Base-by-base conservation (phyloP, 2,329 filamentous ascomycete species). In the Cryoendolithus antarcticus region DNA sequence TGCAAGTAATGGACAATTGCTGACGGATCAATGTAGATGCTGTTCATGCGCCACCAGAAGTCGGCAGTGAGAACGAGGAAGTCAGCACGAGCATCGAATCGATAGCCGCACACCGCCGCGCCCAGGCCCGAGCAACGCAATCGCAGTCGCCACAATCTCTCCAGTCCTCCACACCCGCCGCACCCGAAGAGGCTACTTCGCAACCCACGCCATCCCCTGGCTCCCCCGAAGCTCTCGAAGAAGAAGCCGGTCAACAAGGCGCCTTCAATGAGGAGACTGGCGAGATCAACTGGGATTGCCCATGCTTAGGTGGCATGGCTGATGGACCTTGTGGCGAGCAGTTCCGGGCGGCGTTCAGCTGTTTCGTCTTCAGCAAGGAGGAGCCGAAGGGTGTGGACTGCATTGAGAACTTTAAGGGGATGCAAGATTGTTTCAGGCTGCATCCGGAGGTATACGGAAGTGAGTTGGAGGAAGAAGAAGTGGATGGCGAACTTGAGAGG, bases 251-350 rank as follows among this genome's bases (percentile, higher is more conserved):
- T 45, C 79, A 89, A 58, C 79, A 96, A 63, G 91, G 86, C 40
- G 91, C 91, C 1, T 98, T 96, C 69, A 93, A 98, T 63, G 86
- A 88, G 2, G 91, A 96, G 68, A 98, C 91, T 7, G 91, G 91
- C 51, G 91, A 98, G 72, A 98, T 98, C 66, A 98, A 98, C 71
- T 98, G 91, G 91, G 91, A 96, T 61, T 98, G 91, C 63, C 91
- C 91, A 10, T 98, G 91, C 61, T 69, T 98, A 27, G 91, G 91
- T 35, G 91, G 91, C 38, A 98, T 98, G 91, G 91, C 91, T 6
- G 67, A 94, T 57, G 91, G 91, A 0, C 91, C 91, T 39, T 98
- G 91, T 59, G 91, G 91, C 35, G 85, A 93, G 59, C 80, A 96
- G 56, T 98, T 98, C 74, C 86, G 81, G 69, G 79, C 80, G 15